Base-by-base conservation (phyloP, 2,329 filamentous ascomycete species). In the Teratosphaeria pseudoeucalypti region DNA sequence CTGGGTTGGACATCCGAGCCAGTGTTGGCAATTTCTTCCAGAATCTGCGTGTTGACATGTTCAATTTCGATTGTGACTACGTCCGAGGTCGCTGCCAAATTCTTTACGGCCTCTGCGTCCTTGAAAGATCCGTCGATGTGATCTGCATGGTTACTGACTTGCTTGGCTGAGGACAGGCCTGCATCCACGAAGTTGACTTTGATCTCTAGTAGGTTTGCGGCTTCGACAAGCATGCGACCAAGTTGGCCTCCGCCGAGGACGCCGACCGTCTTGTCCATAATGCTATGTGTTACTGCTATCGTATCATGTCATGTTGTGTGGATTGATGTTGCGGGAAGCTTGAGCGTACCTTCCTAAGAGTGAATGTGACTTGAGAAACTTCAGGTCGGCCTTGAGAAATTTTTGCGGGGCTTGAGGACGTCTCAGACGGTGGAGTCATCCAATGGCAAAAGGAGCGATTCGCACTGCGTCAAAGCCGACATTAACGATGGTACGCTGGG, bases 41-140 rank as follows among this genome's bases (percentile, higher is more conserved):
- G 82, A 27, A 94, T 87, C 57, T 90, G 80, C n/a, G 90, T 94
- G 73, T 96, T 85, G 60, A 96, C 88, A 75, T 96, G 92, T 78
- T 97, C 92, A 64, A 96, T 96, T 75, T 97, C 92, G 14, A 95
- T 89, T 0, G 91, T 96, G 62, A 96, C 79, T 16, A 95, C 84
- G 71, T 95, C 89, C 67, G 86, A 90, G 37, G 80, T 76, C 47
- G 82, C 76, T 2, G 92, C 91, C n/a, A 97, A 80, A 72, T 90
- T 81, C 52, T 85, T 84, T 64, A 97, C 91, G 64, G 89, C 87
- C 37, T 83, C 82, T 0, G 86, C 79, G 66, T 96, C 88, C 72
- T 90, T 92, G 81, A 96, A 96, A 0, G 91, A 95, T 60, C 92
- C 92, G 19, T 85, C 82, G 60, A 96, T 83, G 71, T 96, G 90